Evolutionary conservation across 75 land plant genomes (phyloP).

Genomic region (Cunninghamia lanceolata): DNA sequence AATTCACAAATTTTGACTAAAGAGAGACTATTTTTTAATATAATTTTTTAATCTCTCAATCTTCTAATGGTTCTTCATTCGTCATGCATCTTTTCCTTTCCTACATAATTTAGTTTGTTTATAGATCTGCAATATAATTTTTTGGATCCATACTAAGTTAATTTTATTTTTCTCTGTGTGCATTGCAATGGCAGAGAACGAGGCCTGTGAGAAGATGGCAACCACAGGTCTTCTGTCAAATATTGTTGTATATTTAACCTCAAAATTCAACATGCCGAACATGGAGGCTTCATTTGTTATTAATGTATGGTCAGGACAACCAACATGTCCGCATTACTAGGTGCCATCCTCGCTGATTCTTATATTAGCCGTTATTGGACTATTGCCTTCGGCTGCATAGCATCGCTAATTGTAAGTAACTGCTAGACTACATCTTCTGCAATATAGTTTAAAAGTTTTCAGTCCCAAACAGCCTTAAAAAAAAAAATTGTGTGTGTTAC

Average conservation of each 20-base stretch:
- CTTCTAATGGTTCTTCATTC: too few species aligned
- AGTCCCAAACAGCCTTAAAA: not conserved
- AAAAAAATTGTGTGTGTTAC: slow-evolving; percentile 14
- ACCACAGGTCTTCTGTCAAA: slow-evolving; percentile 21
- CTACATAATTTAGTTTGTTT: too few species aligned
- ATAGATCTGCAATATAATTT: too few species aligned
- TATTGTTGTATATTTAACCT: slow-evolving; percentile 22
- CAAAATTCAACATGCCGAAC: slow-evolving; percentile 17
- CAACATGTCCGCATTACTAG: slow-evolving; percentile 53
- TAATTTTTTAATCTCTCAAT: too few species aligned
- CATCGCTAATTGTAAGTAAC: slow-evolving; percentile 46
- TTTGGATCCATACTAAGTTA: too few species aligned
- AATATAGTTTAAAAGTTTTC: not conserved
- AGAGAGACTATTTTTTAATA: too few species aligned
- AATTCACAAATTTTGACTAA: too few species aligned
- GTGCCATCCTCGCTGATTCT: slow-evolving; percentile 65
- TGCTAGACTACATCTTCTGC: not conserved
- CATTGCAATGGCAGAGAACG: too few species aligned
- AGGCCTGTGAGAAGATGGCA: slow-evolving; percentile 27
- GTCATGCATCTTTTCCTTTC: too few species aligned
- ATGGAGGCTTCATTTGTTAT: slow-evolving; percentile 27
- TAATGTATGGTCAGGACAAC: slow-evolving; percentile 45
- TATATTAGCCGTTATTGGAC: slow-evolving; percentile 74
- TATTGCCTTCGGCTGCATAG: slow-evolving; percentile 41
- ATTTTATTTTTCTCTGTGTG: too few species aligned